A percentile compares a stretch with the other conserved stretches of the same genome.
Evolutionary conservation across 2,329 filamentous ascomycete genomes (phyloP).

Genomic region (Tolypocladium cylindrosporum): DNA sequence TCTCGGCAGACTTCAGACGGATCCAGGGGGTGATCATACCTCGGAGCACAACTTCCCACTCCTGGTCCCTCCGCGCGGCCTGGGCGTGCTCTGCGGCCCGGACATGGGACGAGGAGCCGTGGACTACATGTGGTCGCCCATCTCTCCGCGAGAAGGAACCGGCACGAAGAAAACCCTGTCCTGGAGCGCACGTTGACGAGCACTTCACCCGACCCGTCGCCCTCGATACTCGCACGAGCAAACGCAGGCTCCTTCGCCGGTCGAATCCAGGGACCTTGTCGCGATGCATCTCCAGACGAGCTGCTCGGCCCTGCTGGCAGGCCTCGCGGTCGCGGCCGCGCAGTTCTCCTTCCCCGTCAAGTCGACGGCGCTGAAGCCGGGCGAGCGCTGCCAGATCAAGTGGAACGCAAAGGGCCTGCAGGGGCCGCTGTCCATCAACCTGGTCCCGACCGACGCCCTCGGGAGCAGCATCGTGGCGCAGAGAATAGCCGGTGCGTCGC

Average conservation of each 20-base stretch:
- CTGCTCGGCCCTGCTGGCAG: neutral
- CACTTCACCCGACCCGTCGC: neutral
- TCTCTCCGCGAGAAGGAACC: neutral
- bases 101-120: neutral
- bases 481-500: slow-evolving; percentile 9
- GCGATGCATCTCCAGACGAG: neutral
- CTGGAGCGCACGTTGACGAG: neutral
- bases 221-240: neutral
- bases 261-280: neutral
- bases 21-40: neutral
- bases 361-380: neutral
- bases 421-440: slow-evolving; percentile 10
- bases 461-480: slow-evolving; percentile 10
- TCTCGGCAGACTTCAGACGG: neutral
- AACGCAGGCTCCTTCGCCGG: neutral
- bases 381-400: slow-evolving; percentile 8
- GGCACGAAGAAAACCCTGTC: neutral
- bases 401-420: slow-evolving; percentile 11
- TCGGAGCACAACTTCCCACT: neutral
- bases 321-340: neutral
- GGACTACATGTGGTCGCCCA: neutral
- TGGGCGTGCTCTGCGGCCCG: neutral
- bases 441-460: slow-evolving; percentile 8
- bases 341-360: slow-evolving; percentile 1
- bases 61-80: neutral